Base-by-base conservation (phyloP, 176 grass and related monocot genomes). In the Urochloa ruziziensis region DNA sequence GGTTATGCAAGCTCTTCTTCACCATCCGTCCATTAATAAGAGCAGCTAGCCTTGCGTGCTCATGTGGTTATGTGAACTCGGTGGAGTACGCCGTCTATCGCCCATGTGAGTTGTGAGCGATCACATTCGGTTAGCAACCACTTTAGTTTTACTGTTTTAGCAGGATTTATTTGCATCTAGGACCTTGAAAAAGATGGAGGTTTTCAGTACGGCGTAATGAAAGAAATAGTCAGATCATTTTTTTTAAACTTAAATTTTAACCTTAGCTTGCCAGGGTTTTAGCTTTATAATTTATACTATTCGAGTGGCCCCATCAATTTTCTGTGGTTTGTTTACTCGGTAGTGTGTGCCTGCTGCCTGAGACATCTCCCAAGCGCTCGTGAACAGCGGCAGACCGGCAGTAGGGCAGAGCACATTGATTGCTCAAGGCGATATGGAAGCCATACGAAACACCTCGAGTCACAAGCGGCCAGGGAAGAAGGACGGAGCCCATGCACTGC, bases 1-100 rank as follows among this genome's bases (percentile, higher is more conserved):
- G 70, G 80, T 87, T 54, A 85, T 74, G 14, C 52, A 32, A 46
- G 37, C 32, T 53, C 54, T 23, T 28, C 40, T 70, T 70, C 33
- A 4, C 43, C 62, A 83, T 69, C 47, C 30, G 59, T 78, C 18
- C 43, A 77, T 78, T 78, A 70, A 69, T 27, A 32, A 19, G 24
- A 60, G 0, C 42, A 34, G 14, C 14, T 67, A 34, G 14, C 7
- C 36, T 35, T 34, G 60, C 28, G 28, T 79, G 60, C 23, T 4
- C 9, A 32, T 65, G 43, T 67, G 46, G 46, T 66, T 80, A 51
- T 21, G 16, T 49, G 43, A 21, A 67, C 36, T 36, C 23, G 15
- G 10, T 28, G n/a, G n/a, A 44, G 10, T 2, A 32, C 25, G 28
- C 19, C 28, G n/a, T n/a, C n/a, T n/a, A 73, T 52, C 4, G 2